A percentile compares a stretch with the other conserved stretches of the same genome.
Evolutionary conservation across 495 filamentous ascomycete species (phyloP).

Genomic region (Annulohypoxylon bovei): DNA sequence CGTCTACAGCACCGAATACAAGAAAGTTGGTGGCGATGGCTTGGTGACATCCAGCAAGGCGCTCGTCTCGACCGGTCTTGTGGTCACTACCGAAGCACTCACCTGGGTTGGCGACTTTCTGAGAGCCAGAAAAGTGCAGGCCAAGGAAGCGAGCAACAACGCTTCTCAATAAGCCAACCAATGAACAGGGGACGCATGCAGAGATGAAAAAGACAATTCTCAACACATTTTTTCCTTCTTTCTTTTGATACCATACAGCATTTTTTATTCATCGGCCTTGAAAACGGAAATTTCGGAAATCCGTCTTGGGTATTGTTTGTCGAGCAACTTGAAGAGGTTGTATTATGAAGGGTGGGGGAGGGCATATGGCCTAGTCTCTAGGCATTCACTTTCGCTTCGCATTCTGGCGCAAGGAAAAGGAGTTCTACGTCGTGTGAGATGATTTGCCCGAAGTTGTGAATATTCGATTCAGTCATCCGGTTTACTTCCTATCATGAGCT

Average conservation of each 20-base stretch:
- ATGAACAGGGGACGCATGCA: constrained; percentile 1
- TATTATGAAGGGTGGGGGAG: no score
- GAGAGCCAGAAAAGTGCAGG: constrained; percentile 68
- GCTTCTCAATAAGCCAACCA: constrained; percentile 23
- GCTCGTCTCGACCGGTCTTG: constrained; percentile 74
- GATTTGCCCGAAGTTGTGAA: constrained; percentile 10
- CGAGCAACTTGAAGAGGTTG: background rate
- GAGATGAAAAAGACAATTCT: constrained; percentile 3
- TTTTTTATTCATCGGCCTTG: constrained; percentile 15
- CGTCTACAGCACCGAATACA: constrained; percentile 78
- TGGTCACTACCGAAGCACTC: constrained; percentile 74
- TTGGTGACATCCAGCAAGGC: constrained; percentile 77
- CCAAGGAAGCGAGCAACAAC: constrained; percentile 51
- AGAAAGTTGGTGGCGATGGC: constrained; percentile 77
- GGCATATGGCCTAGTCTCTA: background rate
- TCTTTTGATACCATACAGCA: constrained; percentile 39
- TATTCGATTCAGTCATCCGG: constrained; percentile 15
- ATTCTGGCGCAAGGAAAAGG: constrained; percentile 7
- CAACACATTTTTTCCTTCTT: constrained; percentile 22
- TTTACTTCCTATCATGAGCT: constrained; percentile 13
- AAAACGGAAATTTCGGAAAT: constrained; percentile 3
- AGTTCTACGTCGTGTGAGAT: background rate
- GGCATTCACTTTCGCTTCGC: constrained; percentile 32
- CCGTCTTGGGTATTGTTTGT: constrained; percentile 22
- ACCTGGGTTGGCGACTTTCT: constrained; percentile 66